Evolutionary conservation across 257 asterid genomes (phyloP).

Genomic region (Solanum pimpinellifolium): DNA sequence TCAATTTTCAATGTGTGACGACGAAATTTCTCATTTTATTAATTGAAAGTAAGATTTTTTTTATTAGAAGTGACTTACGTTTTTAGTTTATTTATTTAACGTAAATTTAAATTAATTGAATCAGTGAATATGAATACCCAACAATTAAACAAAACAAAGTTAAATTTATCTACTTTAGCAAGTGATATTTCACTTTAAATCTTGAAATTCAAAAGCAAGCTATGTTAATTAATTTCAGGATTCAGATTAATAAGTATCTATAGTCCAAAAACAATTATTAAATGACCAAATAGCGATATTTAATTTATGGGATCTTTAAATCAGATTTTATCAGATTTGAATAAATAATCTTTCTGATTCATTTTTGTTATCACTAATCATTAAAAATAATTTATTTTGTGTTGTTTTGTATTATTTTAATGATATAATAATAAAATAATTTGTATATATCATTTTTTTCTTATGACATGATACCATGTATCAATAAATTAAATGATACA

Average conservation of each 20-base stretch:
- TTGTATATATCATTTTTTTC: too few relatives aligned
- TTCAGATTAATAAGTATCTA: neutral
- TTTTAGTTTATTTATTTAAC: neutral
- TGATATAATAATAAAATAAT: too few relatives aligned
- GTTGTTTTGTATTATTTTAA: neutral
- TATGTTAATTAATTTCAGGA: neutral
- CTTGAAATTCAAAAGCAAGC: neutral
- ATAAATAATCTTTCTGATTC: neutral
- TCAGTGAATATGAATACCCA: neutral
- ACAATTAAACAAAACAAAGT: neutral
- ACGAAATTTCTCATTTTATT: neutral
- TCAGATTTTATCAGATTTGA: neutral
- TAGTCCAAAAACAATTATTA: neutral
- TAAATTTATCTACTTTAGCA: neutral
- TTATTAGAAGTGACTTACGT: neutral
- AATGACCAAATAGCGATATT: neutral
- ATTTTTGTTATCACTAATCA: neutral
- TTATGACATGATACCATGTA: too few relatives aligned
- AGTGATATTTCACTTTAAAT: neutral
- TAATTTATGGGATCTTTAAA: neutral
- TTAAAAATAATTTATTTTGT: neutral
- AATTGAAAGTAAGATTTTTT: neutral
- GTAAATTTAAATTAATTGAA: neutral
- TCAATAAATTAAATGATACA: neutral
- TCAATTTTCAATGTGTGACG: neutral